Evolutionary conservation across 1,139 yeast species (phyloP).

Genomic region (Pneumocystis jirovecii): DNA sequence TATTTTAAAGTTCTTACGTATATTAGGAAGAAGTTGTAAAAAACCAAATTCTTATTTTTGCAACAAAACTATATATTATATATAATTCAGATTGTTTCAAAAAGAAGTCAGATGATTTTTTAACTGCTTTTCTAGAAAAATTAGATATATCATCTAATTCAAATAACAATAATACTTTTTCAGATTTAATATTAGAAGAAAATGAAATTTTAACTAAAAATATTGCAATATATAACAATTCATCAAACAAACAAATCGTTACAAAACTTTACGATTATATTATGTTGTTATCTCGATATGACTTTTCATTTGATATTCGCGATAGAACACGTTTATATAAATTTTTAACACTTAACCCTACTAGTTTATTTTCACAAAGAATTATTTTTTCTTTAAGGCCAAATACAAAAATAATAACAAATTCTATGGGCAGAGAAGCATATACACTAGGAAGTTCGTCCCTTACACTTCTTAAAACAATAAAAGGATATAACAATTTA

Average conservation of each 20-base stretch:
- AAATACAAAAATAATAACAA: slow-evolving; percentile 28
- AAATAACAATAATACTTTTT: slow-evolving; percentile 6
- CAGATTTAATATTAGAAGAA: slow-evolving; percentile 11
- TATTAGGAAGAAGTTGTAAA: slow-evolving; percentile 33
- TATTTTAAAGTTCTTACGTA: not conserved
- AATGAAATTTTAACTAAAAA: slow-evolving; percentile 8
- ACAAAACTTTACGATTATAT: slow-evolving; percentile 41
- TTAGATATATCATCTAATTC: not conserved
- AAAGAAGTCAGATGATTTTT: not conserved
- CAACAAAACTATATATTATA: slow-evolving; percentile 54
- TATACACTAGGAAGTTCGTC: slow-evolving; percentile 24
- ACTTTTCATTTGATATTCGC: slow-evolving; percentile 60
- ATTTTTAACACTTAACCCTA: slow-evolving; percentile 31
- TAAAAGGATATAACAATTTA: slow-evolving; percentile 21
- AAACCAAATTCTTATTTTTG: slow-evolving; percentile 53
- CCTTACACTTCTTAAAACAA: slow-evolving; percentile 22
- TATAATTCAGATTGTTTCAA: slow-evolving; percentile 1
- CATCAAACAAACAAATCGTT: slow-evolving; percentile 18
- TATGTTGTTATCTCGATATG: slow-evolving; percentile 56
- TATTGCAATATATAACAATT: slow-evolving; percentile 15
- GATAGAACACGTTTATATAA: slow-evolving; percentile 70
- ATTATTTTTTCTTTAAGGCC: slow-evolving; percentile 71
- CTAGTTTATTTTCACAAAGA: slow-evolving; percentile 38
- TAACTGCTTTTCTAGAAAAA: not conserved
- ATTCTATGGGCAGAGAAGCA: slow-evolving; percentile 10